Base-by-base conservation (phyloP, 352 stramenopile genomes). In the Phytophthora ohioensis region DNA sequence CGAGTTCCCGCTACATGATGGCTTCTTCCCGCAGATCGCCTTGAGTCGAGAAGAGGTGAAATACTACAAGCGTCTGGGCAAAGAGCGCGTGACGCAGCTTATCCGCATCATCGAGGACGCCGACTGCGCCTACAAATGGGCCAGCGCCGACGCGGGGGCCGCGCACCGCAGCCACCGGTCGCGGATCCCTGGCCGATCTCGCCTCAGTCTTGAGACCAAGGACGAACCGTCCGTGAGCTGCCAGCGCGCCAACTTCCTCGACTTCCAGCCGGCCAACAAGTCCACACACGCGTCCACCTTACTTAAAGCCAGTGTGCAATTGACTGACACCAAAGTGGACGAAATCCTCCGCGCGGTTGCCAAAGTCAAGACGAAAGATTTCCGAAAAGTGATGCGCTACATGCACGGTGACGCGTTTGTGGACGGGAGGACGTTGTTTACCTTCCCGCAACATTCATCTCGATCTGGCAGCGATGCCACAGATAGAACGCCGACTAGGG, bases 21-120 rank as follows among this genome's bases (percentile, higher is more conserved):
- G 81, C 52, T 93, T 94, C 80, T 96, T 96, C 73, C 88, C 88
- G 53, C 87, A 91, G 58, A 81, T 96, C 55, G 80, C 82, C 48
- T 72, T 96, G 6, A 79, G 74, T 42, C 77, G 79, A 35, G 85
- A 93, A 34, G 87, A 96, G 54, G 73, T 94, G 17, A 75, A 81
- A 17, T 85, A 90, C 65, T 94, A 94, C 71, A 88, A 90, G 52
- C 86, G 87, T 11, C 67, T 93, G 46, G 84, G 85, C 54, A 93
- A 90, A 70, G 83, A 93, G 64, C 85, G 87, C 17, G 73, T 94
- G 34, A 74, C 79, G 27, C 81, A 92, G 57, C 81, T 94, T 56
- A 80, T 91, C 51, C 85, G 87, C 49, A 90, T 94, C 65, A 84
- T 92, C 65, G 82, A 94, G 41, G 85, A 92, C 60, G 84, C 87